phyloP scores from a whole-genome alignment of 805 yeast species.

The Blastobotrys muscicola region DNA sequence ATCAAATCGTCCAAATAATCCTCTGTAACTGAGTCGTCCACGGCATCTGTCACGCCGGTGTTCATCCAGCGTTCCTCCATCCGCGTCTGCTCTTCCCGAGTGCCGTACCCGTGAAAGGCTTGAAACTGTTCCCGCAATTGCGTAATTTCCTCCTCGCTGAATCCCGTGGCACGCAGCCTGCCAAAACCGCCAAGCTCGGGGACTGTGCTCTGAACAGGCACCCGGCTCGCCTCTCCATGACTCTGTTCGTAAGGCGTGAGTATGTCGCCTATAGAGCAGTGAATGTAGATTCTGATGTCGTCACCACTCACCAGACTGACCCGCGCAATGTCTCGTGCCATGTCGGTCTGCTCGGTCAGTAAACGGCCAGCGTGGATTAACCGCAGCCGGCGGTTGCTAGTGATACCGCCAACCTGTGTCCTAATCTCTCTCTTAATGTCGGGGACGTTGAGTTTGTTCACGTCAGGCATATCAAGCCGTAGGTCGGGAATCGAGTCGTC shows the following conservation, averaged over 20 bases:
- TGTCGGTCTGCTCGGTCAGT: conserved; percentile 45
- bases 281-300: conserved; percentile 43
- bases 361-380: conserved; percentile 64
- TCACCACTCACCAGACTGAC: conserved; percentile 6
- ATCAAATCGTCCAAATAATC: conserved; percentile 55
- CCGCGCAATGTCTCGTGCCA: conserved; percentile 40
- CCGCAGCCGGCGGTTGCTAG: conserved; percentile 43
- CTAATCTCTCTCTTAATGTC: conserved; percentile 39
- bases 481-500: conserved; percentile 35
- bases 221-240: conserved; percentile 14
- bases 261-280: conserved; percentile 69
- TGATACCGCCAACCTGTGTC: conserved; percentile 23
- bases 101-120: conserved; percentile 45
- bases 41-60: conserved; percentile 49
- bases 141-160: conserved; percentile 64
- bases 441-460: conserved; percentile 30
- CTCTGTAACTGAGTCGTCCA: conserved; percentile 38
- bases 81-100: conserved; percentile 34
- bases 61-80: conserved; percentile 87
- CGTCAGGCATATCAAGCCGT: conserved; percentile 27
- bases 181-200: conserved; percentile 83
- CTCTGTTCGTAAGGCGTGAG: conserved; percentile 38
- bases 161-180: conserved; percentile 72
- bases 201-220: conserved; percentile 42
- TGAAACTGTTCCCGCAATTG: conserved; percentile 68